Conservation (phyloP, 768 basidiomycete species). For the Lactarius evosmus region DNA sequence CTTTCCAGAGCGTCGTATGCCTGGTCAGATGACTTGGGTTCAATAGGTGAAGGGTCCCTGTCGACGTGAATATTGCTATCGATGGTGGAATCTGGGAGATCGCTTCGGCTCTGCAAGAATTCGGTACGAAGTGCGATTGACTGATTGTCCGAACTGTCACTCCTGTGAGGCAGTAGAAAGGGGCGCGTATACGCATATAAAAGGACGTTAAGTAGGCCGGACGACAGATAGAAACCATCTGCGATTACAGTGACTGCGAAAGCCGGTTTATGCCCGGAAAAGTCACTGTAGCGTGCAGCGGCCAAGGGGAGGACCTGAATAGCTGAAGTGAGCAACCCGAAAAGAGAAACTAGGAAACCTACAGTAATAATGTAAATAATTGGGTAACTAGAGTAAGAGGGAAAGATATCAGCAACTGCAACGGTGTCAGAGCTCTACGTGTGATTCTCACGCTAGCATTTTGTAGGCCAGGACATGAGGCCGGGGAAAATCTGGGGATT, state of each 20-base stretch:
- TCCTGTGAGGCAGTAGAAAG: conserved; percentile 36
- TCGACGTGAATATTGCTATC: background rate
- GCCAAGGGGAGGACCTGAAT: conserved; percentile 41
- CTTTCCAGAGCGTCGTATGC: background rate
- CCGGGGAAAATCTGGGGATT: background rate
- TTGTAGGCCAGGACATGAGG: conserved; percentile 39
- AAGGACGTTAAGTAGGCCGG: conserved; percentile 45
- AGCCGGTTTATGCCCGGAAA: conserved; percentile 34
- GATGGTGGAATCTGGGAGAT: background rate
- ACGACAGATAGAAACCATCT: conserved; percentile 42
- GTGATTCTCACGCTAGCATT: conserved; percentile 45
- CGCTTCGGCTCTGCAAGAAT: background rate
- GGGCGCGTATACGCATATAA: conserved; percentile 41
- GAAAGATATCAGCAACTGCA: conserved; percentile 9
- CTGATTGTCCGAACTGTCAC: background rate
- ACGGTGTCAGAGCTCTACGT: background rate
- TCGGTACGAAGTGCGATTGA: background rate
- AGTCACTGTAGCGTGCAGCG: conserved; percentile 40
- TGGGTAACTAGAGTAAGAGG: conserved; percentile 46
- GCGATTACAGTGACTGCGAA: conserved; percentile 40
- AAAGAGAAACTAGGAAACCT: background rate
- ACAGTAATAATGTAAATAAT: conserved; percentile 42
- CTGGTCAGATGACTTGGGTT: background rate
- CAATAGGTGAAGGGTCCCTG: background rate
- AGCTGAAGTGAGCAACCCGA: background rate